These are phyloP conservation scores for Fraxinus floribunda DNA, from an alignment of 305 asterid species.

Conservation along the genomic window DNA sequence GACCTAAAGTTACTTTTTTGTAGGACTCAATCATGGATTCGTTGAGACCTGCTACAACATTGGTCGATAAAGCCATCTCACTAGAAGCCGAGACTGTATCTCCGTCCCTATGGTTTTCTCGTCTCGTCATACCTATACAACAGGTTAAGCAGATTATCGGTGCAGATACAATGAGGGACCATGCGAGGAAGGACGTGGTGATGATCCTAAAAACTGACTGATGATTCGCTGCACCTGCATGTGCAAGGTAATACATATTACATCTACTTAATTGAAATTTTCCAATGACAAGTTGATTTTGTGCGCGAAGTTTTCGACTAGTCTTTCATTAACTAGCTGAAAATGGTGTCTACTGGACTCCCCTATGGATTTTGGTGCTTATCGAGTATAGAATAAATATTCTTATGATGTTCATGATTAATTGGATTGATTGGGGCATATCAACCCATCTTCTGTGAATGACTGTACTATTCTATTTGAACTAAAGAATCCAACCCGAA, in stretches of 20 bases:
- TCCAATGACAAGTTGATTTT: background rate
- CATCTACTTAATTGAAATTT: background rate
- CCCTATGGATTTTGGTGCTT: background rate
- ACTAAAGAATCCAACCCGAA: background rate
- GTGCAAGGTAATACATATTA: background rate
- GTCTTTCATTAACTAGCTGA: background rate
- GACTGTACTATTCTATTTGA: background rate
- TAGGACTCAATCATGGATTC: slow-evolving; percentile 45
- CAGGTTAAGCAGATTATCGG: slow-evolving; percentile 26
- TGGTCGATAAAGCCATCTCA: slow-evolving; percentile 21
- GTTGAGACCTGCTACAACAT: background rate
- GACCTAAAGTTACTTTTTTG: slow-evolving; percentile 44
- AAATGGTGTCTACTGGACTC: background rate
- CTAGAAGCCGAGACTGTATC: slow-evolving; percentile 22
- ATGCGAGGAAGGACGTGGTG: slow-evolving; percentile 31
- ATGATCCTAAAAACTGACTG: slow-evolving; percentile 29
- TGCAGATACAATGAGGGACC: slow-evolving; percentile 44
- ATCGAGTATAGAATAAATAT: background rate
- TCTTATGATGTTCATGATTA: too few relatives aligned
- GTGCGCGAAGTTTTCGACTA: background rate
- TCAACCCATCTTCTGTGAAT: too few relatives aligned
- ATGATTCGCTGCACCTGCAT: slow-evolving; percentile 26
- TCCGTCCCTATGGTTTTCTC: slow-evolving; percentile 10
- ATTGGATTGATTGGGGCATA: background rate
- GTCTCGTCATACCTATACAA: slow-evolving; percentile 25